Evolutionary conservation across 345 rosid species (phyloP), one percentile per base, ranked within the genome.

Genomic region (Gossypium raimondii): DNA sequence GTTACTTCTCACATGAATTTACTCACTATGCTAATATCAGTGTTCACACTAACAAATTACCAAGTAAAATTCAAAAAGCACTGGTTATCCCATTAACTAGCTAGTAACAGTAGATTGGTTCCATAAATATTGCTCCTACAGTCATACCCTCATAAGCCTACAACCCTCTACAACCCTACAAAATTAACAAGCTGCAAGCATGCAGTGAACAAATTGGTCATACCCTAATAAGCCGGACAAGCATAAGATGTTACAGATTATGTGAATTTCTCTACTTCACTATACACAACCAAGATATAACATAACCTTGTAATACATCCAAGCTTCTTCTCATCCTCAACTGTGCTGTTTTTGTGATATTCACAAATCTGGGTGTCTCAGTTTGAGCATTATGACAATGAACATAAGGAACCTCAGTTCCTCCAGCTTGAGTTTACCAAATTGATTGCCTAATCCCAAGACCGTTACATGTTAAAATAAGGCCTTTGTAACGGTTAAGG

Each of bases 381-480:
- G 20, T 52, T 62, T 9, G 58, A 45, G 55, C 76, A 60, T 25
- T 13, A 11, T 14, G 38, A 73, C 59, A 61, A 73, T 62, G 14
- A 47, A 61, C 69, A 48, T 17, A 60, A 48, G 47, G 44, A 11
- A 11, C 22, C 73, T 51, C 60, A 11, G 29, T 12, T 60, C 50
- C 66, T 17, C 34, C 62, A 67, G 58, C 20, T 43, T 43, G 17
- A 24, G 52, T 75, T 83, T 81, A 94, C 93, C 88, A 86, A 57
- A 90, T 89, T 18, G 91, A 91, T 34, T 88, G 88, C 83, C 71
- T 86, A 85, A 92, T 87, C 74, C 97, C 98, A 62, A 92, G 91
- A 76, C 98, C 98, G 63, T 88, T 94, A 82, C 98, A 92, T 81
- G 97, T 94, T 63, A 94, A 76, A 85, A 94, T 90, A 25, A 94